These are phyloP conservation scores for Mycena rosella DNA, from an alignment of 768 basidiomycete genomes.

Conservation along the genomic window DNA sequence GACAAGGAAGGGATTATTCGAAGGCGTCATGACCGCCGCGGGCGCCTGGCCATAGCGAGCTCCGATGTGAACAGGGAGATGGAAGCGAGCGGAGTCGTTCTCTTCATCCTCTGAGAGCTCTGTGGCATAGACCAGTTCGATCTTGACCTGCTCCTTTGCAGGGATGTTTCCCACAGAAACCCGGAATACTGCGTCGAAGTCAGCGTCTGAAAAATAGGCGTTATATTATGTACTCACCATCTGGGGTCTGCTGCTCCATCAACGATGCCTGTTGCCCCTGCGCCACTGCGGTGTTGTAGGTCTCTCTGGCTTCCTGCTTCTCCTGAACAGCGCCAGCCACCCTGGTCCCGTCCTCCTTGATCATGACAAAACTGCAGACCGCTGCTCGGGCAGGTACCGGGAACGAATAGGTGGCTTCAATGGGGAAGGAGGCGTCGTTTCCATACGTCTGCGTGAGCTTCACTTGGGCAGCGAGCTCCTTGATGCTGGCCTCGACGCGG, in stretches of 20 bases:
- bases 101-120: slow-evolving; percentile 34
- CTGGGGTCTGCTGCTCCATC: slow-evolving; percentile 32
- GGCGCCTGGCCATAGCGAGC: slow-evolving; percentile 34
- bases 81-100: too few species aligned
- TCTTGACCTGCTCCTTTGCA: slow-evolving; percentile 24
- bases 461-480: slow-evolving; percentile 36
- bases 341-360: too few species aligned
- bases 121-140: slow-evolving; percentile 34
- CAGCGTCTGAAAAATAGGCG: not conserved
- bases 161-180: slow-evolving; percentile 35
- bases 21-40: too few species aligned
- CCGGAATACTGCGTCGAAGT: slow-evolving; percentile 28
- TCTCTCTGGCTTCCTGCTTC: too few species aligned
- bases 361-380: too few species aligned
- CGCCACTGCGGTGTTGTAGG: slow-evolving; percentile 26
- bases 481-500: slow-evolving; percentile 32
- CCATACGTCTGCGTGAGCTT: slow-evolving; percentile 35
- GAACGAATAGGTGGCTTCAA: slow-evolving; percentile 35
- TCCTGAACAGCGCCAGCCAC: too few species aligned
- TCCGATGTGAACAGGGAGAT: slow-evolving; percentile 30
- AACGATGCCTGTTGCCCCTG: slow-evolving; percentile 31
- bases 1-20: not conserved
- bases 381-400: slow-evolving; percentile 35
- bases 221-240: slow-evolving; percentile 20
- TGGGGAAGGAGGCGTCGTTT: slow-evolving; percentile 28